Conservation (phyloP, 2,329 filamentous ascomycete genomes). For the Mycosphaerella sp. region DNA sequence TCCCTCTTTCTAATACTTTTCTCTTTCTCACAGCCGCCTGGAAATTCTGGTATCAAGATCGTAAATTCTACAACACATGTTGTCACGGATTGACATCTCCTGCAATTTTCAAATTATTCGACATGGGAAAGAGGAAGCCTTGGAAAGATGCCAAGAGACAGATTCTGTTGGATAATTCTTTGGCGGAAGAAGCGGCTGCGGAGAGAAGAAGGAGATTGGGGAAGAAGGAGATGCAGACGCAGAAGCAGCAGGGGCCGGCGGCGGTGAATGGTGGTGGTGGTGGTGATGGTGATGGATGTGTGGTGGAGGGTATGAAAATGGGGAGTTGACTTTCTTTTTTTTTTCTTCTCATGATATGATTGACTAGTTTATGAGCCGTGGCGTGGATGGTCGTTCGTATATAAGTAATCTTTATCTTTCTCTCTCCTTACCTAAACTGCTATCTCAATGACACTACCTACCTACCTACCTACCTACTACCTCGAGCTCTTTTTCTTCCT, state of each 20-base stretch:
- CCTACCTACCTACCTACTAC: background rate
- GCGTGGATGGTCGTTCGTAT: too few species aligned
- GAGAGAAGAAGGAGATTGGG: background rate
- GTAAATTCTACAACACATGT: constrained; percentile 2
- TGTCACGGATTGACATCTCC: constrained; percentile 12
- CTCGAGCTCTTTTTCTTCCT: too few species aligned
- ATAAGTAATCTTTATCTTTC: too few species aligned
- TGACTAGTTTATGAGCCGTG: too few species aligned
- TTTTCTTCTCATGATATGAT: too few species aligned
- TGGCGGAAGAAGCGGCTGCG: background rate
- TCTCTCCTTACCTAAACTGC: too few species aligned
- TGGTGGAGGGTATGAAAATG: background rate
- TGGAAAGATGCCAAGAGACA: constrained; percentile 5
- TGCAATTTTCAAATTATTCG: constrained; percentile 9
- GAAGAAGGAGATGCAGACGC: too few species aligned
- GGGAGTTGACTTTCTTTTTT: background rate
- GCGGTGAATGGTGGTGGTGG: too few species aligned
- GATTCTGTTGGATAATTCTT: background rate
- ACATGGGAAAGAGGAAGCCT: constrained; percentile 6
- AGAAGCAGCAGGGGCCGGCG: too few species aligned
- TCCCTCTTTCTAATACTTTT: too few species aligned
- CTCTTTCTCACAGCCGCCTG: background rate
- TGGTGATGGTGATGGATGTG: too few species aligned
- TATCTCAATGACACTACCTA: too few species aligned
- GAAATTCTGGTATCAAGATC: constrained; percentile 12